Percentiles rank a stretch among this genome's conserved stretches.
phyloP scores from a whole-genome alignment of 1,139 yeast species.

The Yamadazyma diddensiae region DNA sequence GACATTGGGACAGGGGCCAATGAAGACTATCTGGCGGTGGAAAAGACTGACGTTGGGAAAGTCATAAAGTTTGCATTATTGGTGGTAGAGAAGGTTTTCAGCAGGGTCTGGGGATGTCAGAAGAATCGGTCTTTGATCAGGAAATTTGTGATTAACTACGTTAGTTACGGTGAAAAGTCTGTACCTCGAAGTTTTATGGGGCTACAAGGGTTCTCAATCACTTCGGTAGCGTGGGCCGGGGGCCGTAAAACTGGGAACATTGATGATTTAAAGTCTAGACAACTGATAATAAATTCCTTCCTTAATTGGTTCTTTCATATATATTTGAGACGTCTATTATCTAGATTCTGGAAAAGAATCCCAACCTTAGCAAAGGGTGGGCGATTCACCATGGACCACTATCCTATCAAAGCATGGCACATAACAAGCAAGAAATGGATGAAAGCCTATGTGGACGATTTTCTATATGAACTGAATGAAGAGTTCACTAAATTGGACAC shows the following conservation, averaged over 20 bases:
- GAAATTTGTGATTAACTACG: slow-evolving; percentile 31
- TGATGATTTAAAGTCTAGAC: slow-evolving; percentile 35
- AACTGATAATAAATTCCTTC: slow-evolving; percentile 35
- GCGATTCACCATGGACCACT: slow-evolving; percentile 34
- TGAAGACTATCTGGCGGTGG: neutral
- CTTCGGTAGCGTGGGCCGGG: slow-evolving; percentile 50
- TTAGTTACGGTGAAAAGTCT: slow-evolving; percentile 37
- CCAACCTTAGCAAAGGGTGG: slow-evolving; percentile 44
- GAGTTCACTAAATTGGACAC: slow-evolving; percentile 8
- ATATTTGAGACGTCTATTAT: slow-evolving; percentile 48
- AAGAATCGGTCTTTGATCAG: slow-evolving; percentile 45
- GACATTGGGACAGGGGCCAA: neutral
- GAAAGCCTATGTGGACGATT: slow-evolving; percentile 31
- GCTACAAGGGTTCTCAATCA: slow-evolving; percentile 29
- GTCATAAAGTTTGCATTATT: slow-evolving; percentile 42
- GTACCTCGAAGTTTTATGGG: slow-evolving; percentile 23
- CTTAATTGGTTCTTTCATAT: slow-evolving; percentile 56
- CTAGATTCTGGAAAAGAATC: slow-evolving; percentile 58
- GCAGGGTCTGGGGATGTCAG: slow-evolving; percentile 54
- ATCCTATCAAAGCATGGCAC: slow-evolving; percentile 62
- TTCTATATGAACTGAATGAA: slow-evolving; percentile 18
- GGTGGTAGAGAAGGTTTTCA: slow-evolving; percentile 48
- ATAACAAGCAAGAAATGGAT: slow-evolving; percentile 40
- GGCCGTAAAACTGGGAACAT: slow-evolving; percentile 24
- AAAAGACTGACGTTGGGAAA: slow-evolving; percentile 1